phyloP scores from a whole-genome alignment of 2,329 filamentous ascomycete genomes.

The Diaporthe aspalathi region DNA sequence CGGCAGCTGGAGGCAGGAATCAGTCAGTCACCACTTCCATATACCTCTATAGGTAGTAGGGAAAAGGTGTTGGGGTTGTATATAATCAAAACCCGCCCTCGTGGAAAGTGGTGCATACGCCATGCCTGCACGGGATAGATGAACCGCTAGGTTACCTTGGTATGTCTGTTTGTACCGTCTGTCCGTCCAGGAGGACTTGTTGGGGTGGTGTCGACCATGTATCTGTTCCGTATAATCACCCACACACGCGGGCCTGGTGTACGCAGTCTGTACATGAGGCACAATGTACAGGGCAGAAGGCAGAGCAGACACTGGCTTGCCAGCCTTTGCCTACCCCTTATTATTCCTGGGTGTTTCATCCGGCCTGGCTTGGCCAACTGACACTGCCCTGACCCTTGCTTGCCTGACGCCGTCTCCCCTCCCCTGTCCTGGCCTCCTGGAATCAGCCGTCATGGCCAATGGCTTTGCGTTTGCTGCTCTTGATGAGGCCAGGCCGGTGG shows the following conservation, averaged over 20 bases:
- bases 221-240: no score
- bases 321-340: slow-evolving; percentile 27
- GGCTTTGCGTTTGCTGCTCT: slow-evolving; percentile 1
- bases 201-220: no score
- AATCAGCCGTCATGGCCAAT: slow-evolving; percentile 33
- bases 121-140: slow-evolving; percentile 24
- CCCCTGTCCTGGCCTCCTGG: slow-evolving; percentile 21
- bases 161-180: no score
- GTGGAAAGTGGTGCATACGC: slow-evolving; percentile 22
- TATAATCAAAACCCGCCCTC: not conserved
- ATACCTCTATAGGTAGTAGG: no score
- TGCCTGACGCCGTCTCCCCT: slow-evolving; percentile 19
- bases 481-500: not conserved
- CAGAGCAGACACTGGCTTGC: no score
- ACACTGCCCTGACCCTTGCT: slow-evolving; percentile 33
- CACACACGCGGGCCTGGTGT: no score
- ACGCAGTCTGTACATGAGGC: no score
- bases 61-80: no score
- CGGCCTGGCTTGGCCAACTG: slow-evolving; percentile 32
- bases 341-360: slow-evolving; percentile 36
- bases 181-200: no score
- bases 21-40: no score
- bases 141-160: not conserved
- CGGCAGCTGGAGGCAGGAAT: no score
- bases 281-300: no score